Base-by-base conservation (phyloP, 768 basidiomycete genomes). In the Lentinula raphanica region DNA sequence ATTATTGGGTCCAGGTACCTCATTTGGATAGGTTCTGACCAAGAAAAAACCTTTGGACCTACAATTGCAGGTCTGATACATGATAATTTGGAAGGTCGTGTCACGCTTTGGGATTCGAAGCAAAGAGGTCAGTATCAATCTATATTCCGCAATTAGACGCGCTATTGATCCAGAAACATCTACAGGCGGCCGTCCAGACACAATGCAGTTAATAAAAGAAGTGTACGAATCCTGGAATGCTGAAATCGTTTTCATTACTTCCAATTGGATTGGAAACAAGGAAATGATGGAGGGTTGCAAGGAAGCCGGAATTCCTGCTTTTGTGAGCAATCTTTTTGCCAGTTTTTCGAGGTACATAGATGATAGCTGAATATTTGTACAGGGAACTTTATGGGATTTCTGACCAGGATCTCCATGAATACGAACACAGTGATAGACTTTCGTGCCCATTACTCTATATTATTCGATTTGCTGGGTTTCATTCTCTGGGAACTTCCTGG, bases 251-350 rank as follows among this genome's bases (percentile, higher is more conserved):
- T 90, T 92, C 69, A 90, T 92, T 65, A 92, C 90, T 13, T 90
- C 88, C 4, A 92, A 92, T 71, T 80, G 76, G 64, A 76, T 82
- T 55, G 90, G 90, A 15, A 92, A 92, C 68, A 76, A 77, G 39
- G 90, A 92, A 67, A 88, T 92, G 73, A 91, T 90, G 82, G 81
- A 88, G 69, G 89, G 87, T 9, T 92, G 85, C 68, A 90, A 86
- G 70, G 76, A 75, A 59, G 82, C 82, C 35, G 82, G 84, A 13
- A 88, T 88, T 62, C 86, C 86, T 50, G 84, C 81, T 36, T 86
- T 87, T 63, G 88, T 80, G 62, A 58, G 79, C 66, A 27, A 50
- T 40, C 32, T 39, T 58, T 28, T 23, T 45, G 39, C 25, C 32
- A 31, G 32, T 60, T 7, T 49, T 40, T 28, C 48, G 60, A 21